Evolutionary conservation across 495 filamentous ascomycete species (phyloP), one percentile per base, ranked within the genome.

Genomic region (Chlorociboria aeruginascens): DNA sequence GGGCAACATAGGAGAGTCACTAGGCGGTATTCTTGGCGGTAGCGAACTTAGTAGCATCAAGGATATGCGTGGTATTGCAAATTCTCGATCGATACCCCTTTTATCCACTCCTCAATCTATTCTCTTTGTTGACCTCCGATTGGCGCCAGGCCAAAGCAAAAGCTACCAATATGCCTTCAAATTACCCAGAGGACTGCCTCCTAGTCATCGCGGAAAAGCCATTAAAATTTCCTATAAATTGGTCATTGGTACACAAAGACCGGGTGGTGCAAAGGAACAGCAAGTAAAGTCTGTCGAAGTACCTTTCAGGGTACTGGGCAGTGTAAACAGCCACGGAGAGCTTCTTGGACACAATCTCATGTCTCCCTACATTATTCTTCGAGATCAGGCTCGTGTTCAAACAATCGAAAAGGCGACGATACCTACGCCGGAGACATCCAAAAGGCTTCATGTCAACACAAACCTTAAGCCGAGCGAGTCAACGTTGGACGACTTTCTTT

Each of bases 101-200:
- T 64, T 98, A 14, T 93, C 89, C 17, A 96, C 92, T 7, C 87
- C 90, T n/a, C 92, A 97, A 63, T 95, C 88, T 6, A 87, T 98
- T 51, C 71, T 98, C 12, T 98, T 98, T 58, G 90, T 98, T 33
- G 89, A 98, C 60, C 72, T 97, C 31, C 78, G 82, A 56, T 71
- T 98, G 13, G 81, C 73, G 12, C 89, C 93, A 0, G 92, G 92
- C 3, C 89, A 98, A 62, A 94, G 86, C 62, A 82, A 78, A 60
- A 82, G 82, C 43, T 97, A 84, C 60, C 79, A 78, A 12, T 98
- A 95, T 59, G 71, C 79, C 8, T 95, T 96, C 62, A 79, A 77
- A 36, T 65, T 98, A 40, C 92, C 92, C 2, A 80, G 76, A 54
- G 89, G 89, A 0, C 70, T 97, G 40, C 92, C 92, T 14, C 90